Percentiles rank a stretch among this genome's conserved stretches.
These are phyloP conservation scores for Saitozyma sp. DNA, from an alignment of 768 basidiomycete species.

Conservation along the genomic window DNA sequence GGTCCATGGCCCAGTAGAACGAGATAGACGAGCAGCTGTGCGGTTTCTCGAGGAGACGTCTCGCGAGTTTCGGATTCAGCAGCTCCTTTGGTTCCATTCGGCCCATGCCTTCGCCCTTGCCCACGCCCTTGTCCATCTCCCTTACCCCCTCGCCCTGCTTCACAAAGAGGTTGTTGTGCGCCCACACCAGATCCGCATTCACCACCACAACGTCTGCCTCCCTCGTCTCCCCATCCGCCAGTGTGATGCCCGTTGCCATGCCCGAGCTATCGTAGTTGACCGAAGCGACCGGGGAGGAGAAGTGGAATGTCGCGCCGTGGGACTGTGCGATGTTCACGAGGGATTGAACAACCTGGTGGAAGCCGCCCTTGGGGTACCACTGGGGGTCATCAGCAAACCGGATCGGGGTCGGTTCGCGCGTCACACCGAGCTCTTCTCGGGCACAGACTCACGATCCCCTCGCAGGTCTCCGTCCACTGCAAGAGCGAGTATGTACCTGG, in stretches of 20 bases:
- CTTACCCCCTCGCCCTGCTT: conserved; percentile 18
- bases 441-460: conserved; percentile 50
- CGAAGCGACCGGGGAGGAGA: conserved; percentile 50
- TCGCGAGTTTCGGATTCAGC: conserved; percentile 36
- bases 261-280: conserved; percentile 45
- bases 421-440: not conserved
- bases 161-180: conserved; percentile 53
- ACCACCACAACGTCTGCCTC: conserved; percentile 54
- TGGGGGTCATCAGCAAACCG: conserved; percentile 1
- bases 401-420: not conserved
- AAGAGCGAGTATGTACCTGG: conserved; percentile 56
- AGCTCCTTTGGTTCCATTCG: conserved; percentile 11
- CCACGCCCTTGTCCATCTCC: not conserved
- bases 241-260: conserved; percentile 51
- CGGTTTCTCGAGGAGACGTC: conserved; percentile 37
- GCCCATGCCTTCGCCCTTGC: conserved; percentile 7
- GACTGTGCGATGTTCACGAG: conserved; percentile 51
- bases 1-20: conserved; percentile 56
- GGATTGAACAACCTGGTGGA: conserved; percentile 49
- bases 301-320: conserved; percentile 51
- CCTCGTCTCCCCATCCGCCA: conserved; percentile 45
- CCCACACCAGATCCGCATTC: conserved; percentile 56
- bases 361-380: conserved; percentile 50
- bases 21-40: conserved; percentile 55
- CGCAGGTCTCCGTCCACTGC: conserved; percentile 56